Evolutionary conservation across 2,329 filamentous ascomycete species (phyloP), one percentile per base, ranked within the genome.

Genomic region (Dothideomycetes sp.): DNA sequence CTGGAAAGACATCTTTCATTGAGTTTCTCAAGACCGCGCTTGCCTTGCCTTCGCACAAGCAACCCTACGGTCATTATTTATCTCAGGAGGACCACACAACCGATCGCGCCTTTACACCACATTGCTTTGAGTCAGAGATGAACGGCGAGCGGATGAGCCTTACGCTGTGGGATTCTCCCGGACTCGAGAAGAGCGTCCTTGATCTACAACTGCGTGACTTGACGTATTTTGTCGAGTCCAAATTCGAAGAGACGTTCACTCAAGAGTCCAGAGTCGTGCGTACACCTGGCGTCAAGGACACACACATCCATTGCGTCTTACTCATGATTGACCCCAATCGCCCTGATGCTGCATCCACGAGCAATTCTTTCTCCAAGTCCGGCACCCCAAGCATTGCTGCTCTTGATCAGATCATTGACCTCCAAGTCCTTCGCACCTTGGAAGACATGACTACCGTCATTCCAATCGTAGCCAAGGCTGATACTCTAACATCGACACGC

Each of bases 201-300:
- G 91, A 96, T 60, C 75, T 96, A 49, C 91, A 98, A 63, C 70
- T 98, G 50, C 79, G 88, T 46, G 86, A 94, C 59, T 88, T 96
- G 70, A 81, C 83, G 23, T 74, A 82, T 7, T 98, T 98, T 65
- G 70, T 98, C 45, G 91, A 98, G 69, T 89, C 83, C 69, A 96
- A 96, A 63, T 98, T 98, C 53, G 89, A 98, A 61, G 91, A 98
- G 56, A 96, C 91, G 0, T 94, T 98, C 59, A 78, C 78, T 34
- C 91, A 98, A 64, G 91, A 98, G 68, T 94, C 94, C 74, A 96
- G 95, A 69, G 88, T 98, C 33, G 73, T 95, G 47, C 83, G 91
- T 54, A 87, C 88, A 39, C 89, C 91, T 18, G 89, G 88, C 42
- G 83, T 85, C 49, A 84, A 87, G 59, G 91, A 98, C 67, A 95